Percentiles rank a stretch among this genome's conserved stretches.
Conservation (phyloP, 192 early-diverging fungal species). For the Coemansia sp. region DNA sequence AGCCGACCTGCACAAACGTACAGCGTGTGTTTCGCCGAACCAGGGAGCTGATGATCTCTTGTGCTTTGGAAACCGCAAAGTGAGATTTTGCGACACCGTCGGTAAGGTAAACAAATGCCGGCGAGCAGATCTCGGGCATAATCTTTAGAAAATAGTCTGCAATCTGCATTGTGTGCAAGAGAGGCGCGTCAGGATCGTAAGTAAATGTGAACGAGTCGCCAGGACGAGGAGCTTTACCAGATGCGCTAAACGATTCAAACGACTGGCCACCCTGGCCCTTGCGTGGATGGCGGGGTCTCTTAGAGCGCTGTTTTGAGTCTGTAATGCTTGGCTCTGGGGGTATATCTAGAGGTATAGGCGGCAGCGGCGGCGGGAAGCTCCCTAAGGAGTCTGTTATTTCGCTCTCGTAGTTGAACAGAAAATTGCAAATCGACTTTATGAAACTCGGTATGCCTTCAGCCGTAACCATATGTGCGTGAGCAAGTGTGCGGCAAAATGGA, state of each 20-base stretch:
- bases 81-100: conserved; percentile 79
- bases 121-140: conserved; percentile 54
- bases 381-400: conserved; percentile 47
- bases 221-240: conserved; percentile 19
- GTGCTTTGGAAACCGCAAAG: conserved; percentile 60
- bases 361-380: conserved; percentile 50
- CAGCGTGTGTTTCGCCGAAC: conserved; percentile 62
- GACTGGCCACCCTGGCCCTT: conserved; percentile 8
- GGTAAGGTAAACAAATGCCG: conserved; percentile 63
- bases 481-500: conserved; percentile 52
- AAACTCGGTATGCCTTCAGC: conserved; percentile 32
- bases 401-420: conserved; percentile 53
- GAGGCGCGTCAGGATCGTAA: conserved; percentile 48
- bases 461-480: conserved; percentile 48
- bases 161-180: conserved; percentile 49
- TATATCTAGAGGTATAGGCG: conserved; percentile 30
- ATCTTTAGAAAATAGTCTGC: conserved; percentile 53
- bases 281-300: conserved; percentile 1
- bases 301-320: conserved; percentile 1
- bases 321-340: background rate
- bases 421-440: conserved; percentile 50
- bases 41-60: conserved; percentile 48
- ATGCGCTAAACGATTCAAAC: conserved; percentile 19
- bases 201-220: conserved; percentile 46
- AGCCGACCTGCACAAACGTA: conserved; percentile 73